phyloP scores from a whole-genome alignment of 441 rosid species.

The Syzygium syzygioides region DNA sequence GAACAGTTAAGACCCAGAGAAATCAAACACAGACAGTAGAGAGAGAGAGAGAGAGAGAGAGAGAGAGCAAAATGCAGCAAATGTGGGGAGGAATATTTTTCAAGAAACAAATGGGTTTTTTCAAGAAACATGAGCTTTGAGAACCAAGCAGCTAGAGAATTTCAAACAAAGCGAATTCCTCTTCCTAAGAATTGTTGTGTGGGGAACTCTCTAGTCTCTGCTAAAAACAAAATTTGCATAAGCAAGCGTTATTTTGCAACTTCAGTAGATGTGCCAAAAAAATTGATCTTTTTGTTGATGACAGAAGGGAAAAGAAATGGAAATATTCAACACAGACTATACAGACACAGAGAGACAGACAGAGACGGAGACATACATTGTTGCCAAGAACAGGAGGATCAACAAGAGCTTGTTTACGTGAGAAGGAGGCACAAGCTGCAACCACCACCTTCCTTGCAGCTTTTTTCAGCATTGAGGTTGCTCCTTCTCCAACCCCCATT shows the following conservation, averaged over 20 bases:
- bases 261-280: not conserved
- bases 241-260: not conserved
- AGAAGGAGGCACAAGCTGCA: slow-evolving; percentile 70
- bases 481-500: slow-evolving; percentile 33
- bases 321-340: not conserved
- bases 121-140: not conserved
- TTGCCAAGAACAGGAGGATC: slow-evolving; percentile 4
- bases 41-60: not conserved
- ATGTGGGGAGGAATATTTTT: not conserved
- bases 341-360: not conserved
- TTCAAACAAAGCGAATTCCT: not conserved
- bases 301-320: not conserved
- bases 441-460: slow-evolving; percentile 55
- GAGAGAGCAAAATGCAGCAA: not conserved
- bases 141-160: not conserved
- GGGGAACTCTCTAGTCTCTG: not conserved
- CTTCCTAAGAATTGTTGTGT: not conserved
- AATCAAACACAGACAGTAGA: not conserved
- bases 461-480: slow-evolving; percentile 47
- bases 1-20: not conserved
- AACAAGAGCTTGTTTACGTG: slow-evolving; percentile 25
- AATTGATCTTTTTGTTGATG: not conserved
- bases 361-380: slow-evolving; percentile 23
- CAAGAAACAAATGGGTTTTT: not conserved
- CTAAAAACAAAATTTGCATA: not conserved